Conservation (phyloP, 345 rosid species). For the Cardamine resedifolia region DNA sequence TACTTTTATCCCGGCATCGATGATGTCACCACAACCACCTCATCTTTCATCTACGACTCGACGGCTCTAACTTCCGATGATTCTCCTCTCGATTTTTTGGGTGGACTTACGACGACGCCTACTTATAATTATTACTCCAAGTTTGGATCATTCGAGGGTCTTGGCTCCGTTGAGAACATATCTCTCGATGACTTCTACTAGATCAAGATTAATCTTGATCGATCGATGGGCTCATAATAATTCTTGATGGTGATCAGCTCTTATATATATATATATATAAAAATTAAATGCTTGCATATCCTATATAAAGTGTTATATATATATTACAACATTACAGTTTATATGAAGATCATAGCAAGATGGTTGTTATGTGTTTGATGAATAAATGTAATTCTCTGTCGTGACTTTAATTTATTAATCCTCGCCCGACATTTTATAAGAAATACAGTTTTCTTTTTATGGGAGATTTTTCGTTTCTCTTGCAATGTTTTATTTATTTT, state of each 20-base stretch:
- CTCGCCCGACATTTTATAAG: background rate
- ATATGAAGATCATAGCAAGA: slow-evolving; percentile 25
- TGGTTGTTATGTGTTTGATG: background rate
- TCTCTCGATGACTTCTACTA: slow-evolving; percentile 75
- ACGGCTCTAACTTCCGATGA: slow-evolving; percentile 60
- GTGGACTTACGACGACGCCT: slow-evolving; percentile 58
- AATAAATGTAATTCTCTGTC: slow-evolving; percentile 29
- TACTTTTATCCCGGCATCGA: slow-evolving; percentile 47
- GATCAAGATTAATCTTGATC: background rate
- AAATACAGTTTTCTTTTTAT: background rate
- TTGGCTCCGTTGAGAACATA: slow-evolving; percentile 77
- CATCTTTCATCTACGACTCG: slow-evolving; percentile 81
- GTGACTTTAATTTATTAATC: slow-evolving; percentile 18
- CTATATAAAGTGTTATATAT: slow-evolving; percentile 6
- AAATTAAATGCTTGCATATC: slow-evolving; percentile 20
- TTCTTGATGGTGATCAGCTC: slow-evolving; percentile 29
- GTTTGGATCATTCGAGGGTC: slow-evolving; percentile 56
- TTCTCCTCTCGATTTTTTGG: slow-evolving; percentile 80
- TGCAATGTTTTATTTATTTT: background rate
- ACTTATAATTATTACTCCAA: slow-evolving; percentile 43
- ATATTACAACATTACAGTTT: slow-evolving; percentile 22
- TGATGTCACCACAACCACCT: slow-evolving; percentile 31
- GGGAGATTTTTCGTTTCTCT: background rate
- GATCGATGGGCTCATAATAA: slow-evolving; percentile 23
- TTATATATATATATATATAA: background rate